These are phyloP conservation scores for Castanospermum australe DNA, from an alignment of 306 rosid genomes.

Conservation along the genomic window DNA sequence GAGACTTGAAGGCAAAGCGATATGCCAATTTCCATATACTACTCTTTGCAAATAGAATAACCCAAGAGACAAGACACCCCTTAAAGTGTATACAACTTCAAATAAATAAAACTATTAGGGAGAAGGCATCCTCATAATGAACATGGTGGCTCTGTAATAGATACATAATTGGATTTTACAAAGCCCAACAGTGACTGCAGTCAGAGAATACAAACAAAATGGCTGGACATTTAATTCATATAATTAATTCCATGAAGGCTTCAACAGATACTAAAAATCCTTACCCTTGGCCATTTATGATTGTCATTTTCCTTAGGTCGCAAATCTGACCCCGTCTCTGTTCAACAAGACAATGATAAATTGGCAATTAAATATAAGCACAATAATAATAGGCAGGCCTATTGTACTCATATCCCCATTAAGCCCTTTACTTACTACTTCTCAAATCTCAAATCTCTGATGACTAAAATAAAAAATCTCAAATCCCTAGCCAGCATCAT, in stretches of 20 bases:
- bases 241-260: neutral
- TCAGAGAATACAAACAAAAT: constrained; percentile 10
- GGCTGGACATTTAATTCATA: neutral
- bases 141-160: constrained; percentile 15
- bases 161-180: neutral
- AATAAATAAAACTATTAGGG: neutral
- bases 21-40: neutral
- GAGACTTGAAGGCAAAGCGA: constrained; percentile 23
- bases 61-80: neutral
- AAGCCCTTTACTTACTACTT: neutral
- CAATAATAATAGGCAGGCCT: neutral
- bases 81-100: neutral
- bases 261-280: neutral
- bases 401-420: neutral
- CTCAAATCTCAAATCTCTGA: neutral
- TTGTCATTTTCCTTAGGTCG: constrained; percentile 4
- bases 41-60: neutral
- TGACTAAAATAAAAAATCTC: no score
- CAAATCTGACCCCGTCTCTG: neutral
- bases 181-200: neutral
- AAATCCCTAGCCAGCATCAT: constrained; percentile 19
- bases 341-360: constrained; percentile 11
- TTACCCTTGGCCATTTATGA: neutral
- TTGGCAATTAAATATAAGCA: neutral
- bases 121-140: constrained; percentile 5